These are phyloP conservation scores for Candida incommunis DNA, from an alignment of 805 yeast genomes.

Conservation along the genomic window DNA sequence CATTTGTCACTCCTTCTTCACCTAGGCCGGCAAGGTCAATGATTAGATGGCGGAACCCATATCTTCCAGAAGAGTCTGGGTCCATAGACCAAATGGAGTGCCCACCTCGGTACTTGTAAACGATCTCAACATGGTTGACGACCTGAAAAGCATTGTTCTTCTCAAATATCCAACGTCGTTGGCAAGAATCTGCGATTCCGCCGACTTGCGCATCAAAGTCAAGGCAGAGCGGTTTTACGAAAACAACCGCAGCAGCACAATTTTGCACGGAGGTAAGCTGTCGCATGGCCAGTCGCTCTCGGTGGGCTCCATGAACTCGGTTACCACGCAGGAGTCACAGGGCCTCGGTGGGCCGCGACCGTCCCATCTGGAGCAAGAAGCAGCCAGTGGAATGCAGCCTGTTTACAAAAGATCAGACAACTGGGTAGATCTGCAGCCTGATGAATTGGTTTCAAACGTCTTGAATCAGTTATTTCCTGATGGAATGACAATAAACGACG, in stretches of 20 bases:
- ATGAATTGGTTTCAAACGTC: conserved; percentile 40
- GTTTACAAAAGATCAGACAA: neutral
- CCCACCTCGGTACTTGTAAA: conserved; percentile 60
- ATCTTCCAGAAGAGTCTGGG: conserved; percentile 22
- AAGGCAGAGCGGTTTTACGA: conserved; percentile 4
- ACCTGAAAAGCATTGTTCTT: conserved; percentile 53
- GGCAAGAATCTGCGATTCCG: conserved; percentile 49
- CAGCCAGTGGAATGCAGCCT: neutral
- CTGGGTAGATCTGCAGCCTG: conserved; percentile 32
- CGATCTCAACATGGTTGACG: conserved; percentile 55
- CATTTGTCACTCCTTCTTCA: too few relatives aligned
- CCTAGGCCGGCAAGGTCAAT: too few relatives aligned
- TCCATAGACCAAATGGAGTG: conserved; percentile 20
- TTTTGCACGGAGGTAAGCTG: neutral
- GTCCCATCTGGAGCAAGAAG: conserved; percentile 5
- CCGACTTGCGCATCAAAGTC: conserved; percentile 32
- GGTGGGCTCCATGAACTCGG: conserved; percentile 4
- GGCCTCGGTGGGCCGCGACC: neutral
- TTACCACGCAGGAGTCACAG: conserved; percentile 4
- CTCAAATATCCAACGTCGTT: conserved; percentile 55
- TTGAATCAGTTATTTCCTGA: conserved; percentile 46
- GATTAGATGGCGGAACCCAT: neutral
- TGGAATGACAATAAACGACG: conserved; percentile 57
- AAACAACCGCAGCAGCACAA: neutral
- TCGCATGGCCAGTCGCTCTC: neutral